Conservation (phyloP, 2,329 filamentous ascomycete species). For the Colletotrichum theobromicola region DNA sequence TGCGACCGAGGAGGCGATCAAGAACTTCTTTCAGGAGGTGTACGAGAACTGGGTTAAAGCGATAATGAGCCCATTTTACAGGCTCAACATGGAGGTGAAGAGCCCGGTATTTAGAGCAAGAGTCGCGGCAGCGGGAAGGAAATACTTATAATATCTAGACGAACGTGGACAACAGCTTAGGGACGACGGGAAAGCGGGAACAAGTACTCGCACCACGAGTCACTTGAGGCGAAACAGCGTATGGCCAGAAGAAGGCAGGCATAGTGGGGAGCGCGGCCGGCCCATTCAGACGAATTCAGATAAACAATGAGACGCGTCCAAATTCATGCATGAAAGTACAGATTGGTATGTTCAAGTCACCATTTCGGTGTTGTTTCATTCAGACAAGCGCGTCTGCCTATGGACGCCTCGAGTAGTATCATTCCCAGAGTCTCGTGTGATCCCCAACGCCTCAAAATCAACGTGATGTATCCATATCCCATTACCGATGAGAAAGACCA, state of each 20-base stretch:
- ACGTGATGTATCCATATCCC: slow-evolving; percentile 23
- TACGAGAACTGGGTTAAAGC: slow-evolving; percentile 98
- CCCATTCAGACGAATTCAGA: background rate
- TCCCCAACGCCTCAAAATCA: slow-evolving; percentile 30
- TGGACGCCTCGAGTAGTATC: slow-evolving; percentile 24
- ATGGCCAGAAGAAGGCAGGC: background rate
- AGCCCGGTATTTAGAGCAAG: slow-evolving; percentile 85
- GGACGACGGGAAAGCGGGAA: background rate
- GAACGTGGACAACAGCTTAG: background rate
- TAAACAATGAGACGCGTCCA: slow-evolving; percentile 1
- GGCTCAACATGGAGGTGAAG: slow-evolving; percentile 80
- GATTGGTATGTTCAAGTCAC: slow-evolving; percentile 20
- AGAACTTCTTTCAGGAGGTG: slow-evolving; percentile 92
- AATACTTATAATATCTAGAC: slow-evolving; percentile 71
- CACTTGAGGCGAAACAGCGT: background rate
- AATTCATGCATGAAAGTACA: background rate
- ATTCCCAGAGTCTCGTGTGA: slow-evolving; percentile 24
- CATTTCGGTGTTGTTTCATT: slow-evolving; percentile 24
- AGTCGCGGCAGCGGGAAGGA: slow-evolving; percentile 88
- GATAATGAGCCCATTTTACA: slow-evolving; percentile 96
- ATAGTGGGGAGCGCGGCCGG: background rate
- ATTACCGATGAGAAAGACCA: slow-evolving; percentile 20
- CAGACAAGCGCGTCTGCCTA: slow-evolving; percentile 24
- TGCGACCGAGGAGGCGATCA: slow-evolving; percentile 93
- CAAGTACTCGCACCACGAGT: background rate